Conservation (phyloP, 1,284 basidiomycete species). For the Chondrostereum purpureum region DNA sequence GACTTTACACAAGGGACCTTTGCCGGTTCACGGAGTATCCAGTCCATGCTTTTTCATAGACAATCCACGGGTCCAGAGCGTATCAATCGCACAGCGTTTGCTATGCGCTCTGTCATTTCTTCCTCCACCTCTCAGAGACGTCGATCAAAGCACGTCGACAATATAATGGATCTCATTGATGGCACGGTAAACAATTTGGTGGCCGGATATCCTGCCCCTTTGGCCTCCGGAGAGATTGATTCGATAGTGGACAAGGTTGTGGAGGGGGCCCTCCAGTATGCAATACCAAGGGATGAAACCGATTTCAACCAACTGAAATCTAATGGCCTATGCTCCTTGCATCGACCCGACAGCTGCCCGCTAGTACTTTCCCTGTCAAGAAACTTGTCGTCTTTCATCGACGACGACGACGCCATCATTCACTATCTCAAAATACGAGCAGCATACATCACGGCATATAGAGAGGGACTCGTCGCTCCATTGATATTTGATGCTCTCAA, state of each 20-base stretch:
- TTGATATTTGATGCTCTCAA: constrained; percentile 52
- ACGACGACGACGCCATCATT: constrained; percentile 24
- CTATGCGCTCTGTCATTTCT: constrained; percentile 46
- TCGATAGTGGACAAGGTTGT: constrained; percentile 61
- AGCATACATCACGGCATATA: constrained; percentile 57
- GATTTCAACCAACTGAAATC: constrained; percentile 29
- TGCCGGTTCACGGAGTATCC: constrained; percentile 41
- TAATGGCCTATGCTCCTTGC: constrained; percentile 51
- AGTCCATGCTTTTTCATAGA: constrained; percentile 62
- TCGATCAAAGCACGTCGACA: constrained; percentile 48
- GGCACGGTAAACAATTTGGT: constrained; percentile 53
- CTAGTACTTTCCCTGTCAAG: constrained; percentile 47
- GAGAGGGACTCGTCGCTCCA: constrained; percentile 50
- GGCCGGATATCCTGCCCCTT: constrained; percentile 36
- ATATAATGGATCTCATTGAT: constrained; percentile 72
- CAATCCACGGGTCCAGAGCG: constrained; percentile 49
- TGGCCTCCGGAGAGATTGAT: constrained; percentile 58
- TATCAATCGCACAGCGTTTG: constrained; percentile 49
- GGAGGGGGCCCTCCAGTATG: constrained; percentile 69
- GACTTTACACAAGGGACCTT: constrained; percentile 61
- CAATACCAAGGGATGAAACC: constrained; percentile 50
- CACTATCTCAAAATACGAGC: constrained; percentile 30
- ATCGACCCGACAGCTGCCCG: constrained; percentile 46
- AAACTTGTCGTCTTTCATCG: constrained; percentile 25
- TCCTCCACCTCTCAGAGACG: constrained; percentile 33